Evolutionary conservation across 306 rosid genomes (phyloP).

Genomic region (Ormosia semicastrata): DNA sequence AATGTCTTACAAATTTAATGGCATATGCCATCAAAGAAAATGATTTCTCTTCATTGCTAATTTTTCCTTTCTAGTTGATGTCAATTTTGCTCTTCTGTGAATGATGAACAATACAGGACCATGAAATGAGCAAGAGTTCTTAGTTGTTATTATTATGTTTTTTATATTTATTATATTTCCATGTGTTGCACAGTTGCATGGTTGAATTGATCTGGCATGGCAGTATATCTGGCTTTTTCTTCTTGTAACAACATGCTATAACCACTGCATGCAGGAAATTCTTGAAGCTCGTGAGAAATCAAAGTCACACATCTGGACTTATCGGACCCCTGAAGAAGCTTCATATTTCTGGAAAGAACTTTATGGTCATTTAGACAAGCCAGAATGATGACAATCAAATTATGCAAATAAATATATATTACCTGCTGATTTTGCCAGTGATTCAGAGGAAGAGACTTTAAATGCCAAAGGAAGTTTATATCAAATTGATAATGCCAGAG

Average conservation of each 20-base stretch:
- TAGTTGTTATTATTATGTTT: not conserved
- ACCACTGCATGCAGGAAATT: slow-evolving; percentile 63
- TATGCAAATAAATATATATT: not conserved
- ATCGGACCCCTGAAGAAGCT: slow-evolving; percentile 75
- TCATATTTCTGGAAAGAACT: slow-evolving; percentile 52
- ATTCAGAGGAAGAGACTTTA: not conserved
- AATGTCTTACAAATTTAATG: not conserved
- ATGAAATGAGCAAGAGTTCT: slow-evolving; percentile 14
- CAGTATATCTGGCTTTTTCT: not conserved
- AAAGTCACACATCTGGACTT: slow-evolving; percentile 71
- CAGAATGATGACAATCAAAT: slow-evolving; percentile 33
- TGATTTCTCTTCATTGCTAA: not conserved
- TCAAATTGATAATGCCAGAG: not conserved
- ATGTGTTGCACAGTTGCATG: not conserved
- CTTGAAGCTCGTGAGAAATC: slow-evolving; percentile 64
- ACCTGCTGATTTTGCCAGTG: not conserved
- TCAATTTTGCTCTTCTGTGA: not conserved
- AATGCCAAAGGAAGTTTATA: not conserved
- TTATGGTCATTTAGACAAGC: slow-evolving; percentile 65
- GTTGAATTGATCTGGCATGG: not conserved
- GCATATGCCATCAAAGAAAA: not conserved
- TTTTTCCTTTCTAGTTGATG: not conserved
- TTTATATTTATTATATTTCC: not conserved
- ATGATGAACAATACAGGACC: not conserved
- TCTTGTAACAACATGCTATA: slow-evolving; percentile 17